Conservation (phyloP, 2,329 filamentous ascomycete species). For the Ophiostoma piceae region DNA sequence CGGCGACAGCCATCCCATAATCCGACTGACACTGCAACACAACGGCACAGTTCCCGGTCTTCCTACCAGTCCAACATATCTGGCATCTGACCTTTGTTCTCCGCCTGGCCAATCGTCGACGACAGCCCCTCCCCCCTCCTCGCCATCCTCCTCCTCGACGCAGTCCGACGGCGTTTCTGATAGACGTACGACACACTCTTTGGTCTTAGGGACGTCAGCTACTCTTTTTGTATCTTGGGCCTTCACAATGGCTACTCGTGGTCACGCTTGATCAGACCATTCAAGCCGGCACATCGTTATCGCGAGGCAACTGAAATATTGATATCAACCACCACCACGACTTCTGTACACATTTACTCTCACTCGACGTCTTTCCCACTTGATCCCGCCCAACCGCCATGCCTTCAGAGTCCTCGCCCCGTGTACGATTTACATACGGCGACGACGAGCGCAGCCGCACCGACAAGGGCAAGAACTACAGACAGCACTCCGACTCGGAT, state of each 20-base stretch:
- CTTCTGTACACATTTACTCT: neutral
- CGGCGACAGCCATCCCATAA: neutral
- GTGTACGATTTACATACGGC: constrained; percentile 52
- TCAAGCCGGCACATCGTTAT: constrained; percentile 9
- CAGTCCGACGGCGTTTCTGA: neutral
- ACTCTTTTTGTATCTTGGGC: neutral
- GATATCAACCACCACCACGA: neutral
- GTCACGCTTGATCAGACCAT: constrained; percentile 16
- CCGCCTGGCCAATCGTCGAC: constrained; percentile 4
- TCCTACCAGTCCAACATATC: neutral
- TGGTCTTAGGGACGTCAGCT: neutral
- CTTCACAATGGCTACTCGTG: constrained; percentile 22
- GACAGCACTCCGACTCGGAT: constrained; percentile 36
- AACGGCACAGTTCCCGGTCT: neutral
- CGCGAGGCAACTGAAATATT: neutral
- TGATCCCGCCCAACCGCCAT: constrained; percentile 26
- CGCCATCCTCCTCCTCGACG: neutral
- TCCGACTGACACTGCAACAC: neutral
- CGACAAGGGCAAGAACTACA: constrained; percentile 41
- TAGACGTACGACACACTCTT: neutral
- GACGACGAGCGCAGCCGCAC: constrained; percentile 42
- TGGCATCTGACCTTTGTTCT: neutral
- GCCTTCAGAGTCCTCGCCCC: constrained; percentile 48
- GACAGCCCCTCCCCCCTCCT: neutral
- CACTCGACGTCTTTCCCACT: neutral